Evolutionary conservation across 2,329 filamentous ascomycete species (phyloP), one percentile per base, ranked within the genome.

Genomic region (Talaromyces sp.): DNA sequence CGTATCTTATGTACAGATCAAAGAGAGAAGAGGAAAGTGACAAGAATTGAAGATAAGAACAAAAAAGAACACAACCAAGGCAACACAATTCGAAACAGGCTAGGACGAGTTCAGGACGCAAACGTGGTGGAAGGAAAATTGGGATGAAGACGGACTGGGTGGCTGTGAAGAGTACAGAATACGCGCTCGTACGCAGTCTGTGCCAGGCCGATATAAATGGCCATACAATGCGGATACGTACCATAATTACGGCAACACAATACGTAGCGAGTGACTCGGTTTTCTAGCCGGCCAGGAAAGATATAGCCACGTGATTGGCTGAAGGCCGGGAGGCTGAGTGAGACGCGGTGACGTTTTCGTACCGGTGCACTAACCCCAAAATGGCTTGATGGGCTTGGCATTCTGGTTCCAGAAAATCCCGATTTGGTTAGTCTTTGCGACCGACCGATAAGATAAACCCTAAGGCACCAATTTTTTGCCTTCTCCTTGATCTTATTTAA

Each of bases 71-170:
- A 25, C n/a, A 56, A 56, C 17, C 3, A 36, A 56, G 31, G 53
- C 31, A 59, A 29, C 25, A 29, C n/a, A 27, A 59, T 27, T 59
- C 25, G 7, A 29, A 59, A 45, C 15, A n/a, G 31, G 19, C 43
- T 19, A 31, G 25, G 54, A 43, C 34, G 36, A 43, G 34, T 58
- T 27, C 54, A 29, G 4, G 56, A 59, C 15, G 56, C 56, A 59
- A 59, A 45, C 56, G 38, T 59, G 56, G 38, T 36, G 31, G n/a
- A 58, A 29, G 31, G 51, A 58, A 40, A 58, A 58, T 40, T 36
- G 53, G 54, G 56, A 43, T 43, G 56, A 15, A 27, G 54, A 31
- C n/a, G 53, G 53, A n/a, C 15, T 58, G 53, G 29, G 56, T 59
- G 25, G 38, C 36, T 43, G 36, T 45, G 27, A 11, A 43, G 36